phyloP scores from a whole-genome alignment of 2,329 filamentous ascomycete species.

The Apiospora phragmitis region DNA sequence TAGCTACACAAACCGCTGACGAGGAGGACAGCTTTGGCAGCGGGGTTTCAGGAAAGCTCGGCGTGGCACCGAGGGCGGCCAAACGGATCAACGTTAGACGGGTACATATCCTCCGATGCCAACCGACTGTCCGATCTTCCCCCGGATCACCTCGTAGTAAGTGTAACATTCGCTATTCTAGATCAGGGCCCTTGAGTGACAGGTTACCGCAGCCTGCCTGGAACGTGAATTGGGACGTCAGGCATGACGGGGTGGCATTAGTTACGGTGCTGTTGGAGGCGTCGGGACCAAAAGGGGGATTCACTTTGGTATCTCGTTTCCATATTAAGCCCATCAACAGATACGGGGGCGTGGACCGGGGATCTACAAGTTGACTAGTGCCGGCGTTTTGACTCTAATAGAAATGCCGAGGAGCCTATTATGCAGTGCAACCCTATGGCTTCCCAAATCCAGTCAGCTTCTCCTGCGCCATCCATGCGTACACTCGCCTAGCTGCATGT shows the following conservation, averaged over 20 bases:
- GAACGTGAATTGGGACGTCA: neutral
- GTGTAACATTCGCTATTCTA: neutral
- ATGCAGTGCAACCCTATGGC: neutral
- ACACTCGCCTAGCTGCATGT: constrained; percentile 21
- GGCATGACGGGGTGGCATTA: neutral
- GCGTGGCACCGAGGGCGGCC: neutral
- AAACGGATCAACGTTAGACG: neutral
- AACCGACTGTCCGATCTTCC: neutral
- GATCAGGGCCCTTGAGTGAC: neutral
- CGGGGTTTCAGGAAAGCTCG: neutral
- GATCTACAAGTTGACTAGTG: neutral
- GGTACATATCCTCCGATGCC: neutral
- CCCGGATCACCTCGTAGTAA: neutral
- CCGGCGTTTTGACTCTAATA: neutral
- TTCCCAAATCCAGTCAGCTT: neutral
- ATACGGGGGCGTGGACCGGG: neutral
- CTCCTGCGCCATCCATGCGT: constrained; percentile 14
- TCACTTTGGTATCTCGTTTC: neutral
- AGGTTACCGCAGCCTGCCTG: neutral
- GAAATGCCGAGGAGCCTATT: neutral
- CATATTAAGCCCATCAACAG: neutral
- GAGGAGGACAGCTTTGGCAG: neutral
- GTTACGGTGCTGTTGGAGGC: neutral
- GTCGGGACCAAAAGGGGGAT: neutral
- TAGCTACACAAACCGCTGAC: neutral